These are phyloP conservation scores for Clarkia xantiana DNA, from an alignment of 345 rosid species.

Conservation along the genomic window DNA sequence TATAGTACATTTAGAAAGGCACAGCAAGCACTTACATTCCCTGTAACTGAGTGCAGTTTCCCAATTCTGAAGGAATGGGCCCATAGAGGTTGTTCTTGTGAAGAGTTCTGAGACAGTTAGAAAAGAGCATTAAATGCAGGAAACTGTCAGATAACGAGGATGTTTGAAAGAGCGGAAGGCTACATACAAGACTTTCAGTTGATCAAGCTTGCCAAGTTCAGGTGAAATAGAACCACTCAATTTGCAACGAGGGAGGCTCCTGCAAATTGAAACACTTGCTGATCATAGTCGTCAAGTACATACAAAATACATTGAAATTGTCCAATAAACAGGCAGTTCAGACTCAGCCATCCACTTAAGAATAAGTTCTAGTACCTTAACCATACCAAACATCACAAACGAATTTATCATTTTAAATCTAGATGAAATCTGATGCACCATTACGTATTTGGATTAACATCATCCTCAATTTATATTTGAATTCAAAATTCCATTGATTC, in stretches of 20 bases:
- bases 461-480: too few relatives aligned
- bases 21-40: constrained; percentile 40
- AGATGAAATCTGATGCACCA: too few relatives aligned
- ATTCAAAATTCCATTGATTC: too few relatives aligned
- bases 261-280: constrained; percentile 12
- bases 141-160: constrained; percentile 12
- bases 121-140: constrained; percentile 8
- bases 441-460: too few relatives aligned
- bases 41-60: constrained; percentile 73
- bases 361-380: too few relatives aligned
- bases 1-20: background rate
- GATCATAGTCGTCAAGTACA: too few relatives aligned
- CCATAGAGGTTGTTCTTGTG: constrained; percentile 71
- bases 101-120: constrained; percentile 41
- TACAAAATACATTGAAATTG: too few relatives aligned
- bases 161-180: constrained; percentile 2
- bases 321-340: too few relatives aligned
- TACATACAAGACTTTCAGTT: constrained; percentile 58
- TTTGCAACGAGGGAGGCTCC: constrained; percentile 71
- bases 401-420: too few relatives aligned
- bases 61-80: constrained; percentile 68
- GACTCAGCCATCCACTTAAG: too few relatives aligned
- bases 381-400: too few relatives aligned
- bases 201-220: constrained; percentile 74
- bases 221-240: constrained; percentile 73